These are phyloP conservation scores for Cryptosporidium felis DNA, from an alignment of 169 alveolate genomes.

Conservation along the genomic window DNA sequence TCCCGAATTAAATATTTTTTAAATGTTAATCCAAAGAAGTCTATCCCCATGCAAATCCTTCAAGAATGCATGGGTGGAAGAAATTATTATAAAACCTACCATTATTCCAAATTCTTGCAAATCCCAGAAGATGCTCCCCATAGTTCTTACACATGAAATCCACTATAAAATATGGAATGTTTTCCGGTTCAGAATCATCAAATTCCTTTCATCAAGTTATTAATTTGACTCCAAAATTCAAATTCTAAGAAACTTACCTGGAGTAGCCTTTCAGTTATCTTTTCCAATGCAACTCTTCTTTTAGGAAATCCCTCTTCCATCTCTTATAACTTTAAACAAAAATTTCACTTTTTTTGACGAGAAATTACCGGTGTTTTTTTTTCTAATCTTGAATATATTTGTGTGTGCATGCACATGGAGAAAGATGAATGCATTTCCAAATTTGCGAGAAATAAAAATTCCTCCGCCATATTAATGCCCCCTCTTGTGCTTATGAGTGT, in stretches of 20 bases:
- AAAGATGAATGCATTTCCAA: slow-evolving; percentile 11
- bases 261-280: slow-evolving; percentile 42
- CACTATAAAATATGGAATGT: slow-evolving; percentile 68
- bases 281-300: slow-evolving; percentile 51
- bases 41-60: neutral
- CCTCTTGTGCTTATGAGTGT: slow-evolving; percentile 9
- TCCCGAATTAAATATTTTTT: neutral
- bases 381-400: no score
- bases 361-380: no score
- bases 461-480: neutral
- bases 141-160: slow-evolving; percentile 66
- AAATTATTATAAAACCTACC: slow-evolving; percentile 15
- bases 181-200: slow-evolving; percentile 62
- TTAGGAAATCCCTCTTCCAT: slow-evolving; percentile 52
- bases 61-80: neutral
- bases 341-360: neutral
- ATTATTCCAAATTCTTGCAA: slow-evolving; percentile 59
- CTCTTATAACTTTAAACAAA: neutral
- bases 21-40: neutral
- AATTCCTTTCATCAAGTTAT: slow-evolving; percentile 7
- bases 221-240: neutral
- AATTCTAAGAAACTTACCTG: slow-evolving; percentile 22
- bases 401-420: slow-evolving; percentile 61
- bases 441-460: neutral
- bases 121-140: slow-evolving; percentile 59